Evolutionary conservation across 202 grass and related monocot genomes (phyloP).

Genomic region (Musa balbisiana): DNA sequence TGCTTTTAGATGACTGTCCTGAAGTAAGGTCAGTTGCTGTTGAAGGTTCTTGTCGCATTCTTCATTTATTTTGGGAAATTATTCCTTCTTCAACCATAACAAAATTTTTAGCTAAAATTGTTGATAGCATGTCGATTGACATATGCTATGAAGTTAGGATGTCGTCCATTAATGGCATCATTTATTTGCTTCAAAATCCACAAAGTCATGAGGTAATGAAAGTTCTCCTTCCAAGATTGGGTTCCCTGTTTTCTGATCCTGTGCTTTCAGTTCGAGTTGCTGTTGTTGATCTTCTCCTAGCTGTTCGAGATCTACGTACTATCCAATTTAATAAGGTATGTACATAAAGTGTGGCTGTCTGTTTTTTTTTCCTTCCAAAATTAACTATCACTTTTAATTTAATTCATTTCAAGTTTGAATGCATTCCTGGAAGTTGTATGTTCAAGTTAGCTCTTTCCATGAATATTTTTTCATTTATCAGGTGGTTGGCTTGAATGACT

Average conservation of each 20-base stretch:
- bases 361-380: not conserved
- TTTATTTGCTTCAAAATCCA: conserved; percentile 89
- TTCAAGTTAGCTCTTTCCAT: conserved; percentile 22
- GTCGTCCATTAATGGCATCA: conserved; percentile 68
- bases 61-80: conserved; percentile 93
- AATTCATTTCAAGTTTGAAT: not conserved
- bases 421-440: not conserved
- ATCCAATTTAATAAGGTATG: conserved; percentile 85
- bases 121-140: conserved; percentile 77
- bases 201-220: conserved; percentile 86
- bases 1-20: conserved; percentile 64
- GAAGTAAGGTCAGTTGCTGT: conserved; percentile 74
- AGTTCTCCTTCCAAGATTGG: conserved; percentile 75
- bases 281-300: conserved; percentile 75
- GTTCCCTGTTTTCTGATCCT: conserved; percentile 57
- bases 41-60: conserved; percentile 83
- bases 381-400: not conserved
- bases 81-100: conserved; percentile 64
- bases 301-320: conserved; percentile 61
- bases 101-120: conserved; percentile 69
- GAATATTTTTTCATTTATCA: conserved; percentile 30
- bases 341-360: not conserved
- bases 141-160: conserved; percentile 67
- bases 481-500: conserved; percentile 56
- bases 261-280: conserved; percentile 61